phyloP scores from a whole-genome alignment of 345 rosid genomes.

The Carallia pectinifolia region DNA sequence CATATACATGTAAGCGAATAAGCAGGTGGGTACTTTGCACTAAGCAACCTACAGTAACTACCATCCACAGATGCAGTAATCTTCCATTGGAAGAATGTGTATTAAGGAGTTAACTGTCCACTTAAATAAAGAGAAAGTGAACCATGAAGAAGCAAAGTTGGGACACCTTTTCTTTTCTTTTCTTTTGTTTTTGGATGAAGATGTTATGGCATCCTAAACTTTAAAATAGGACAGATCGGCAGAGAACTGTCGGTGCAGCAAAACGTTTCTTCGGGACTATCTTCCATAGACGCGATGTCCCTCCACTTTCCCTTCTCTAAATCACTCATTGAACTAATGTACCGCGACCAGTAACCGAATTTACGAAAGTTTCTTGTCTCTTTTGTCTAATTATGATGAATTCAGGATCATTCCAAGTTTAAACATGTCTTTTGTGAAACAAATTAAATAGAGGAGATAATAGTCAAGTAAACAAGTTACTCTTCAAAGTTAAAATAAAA shows the following conservation, averaged over 20 bases:
- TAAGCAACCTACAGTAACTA: slow-evolving; percentile 9
- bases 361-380: neutral
- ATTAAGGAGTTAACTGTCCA: slow-evolving; percentile 29
- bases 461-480: neutral
- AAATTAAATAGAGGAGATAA: neutral
- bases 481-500: neutral
- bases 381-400: neutral
- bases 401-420: neutral
- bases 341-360: neutral
- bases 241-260: slow-evolving; percentile 27
- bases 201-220: slow-evolving; percentile 34
- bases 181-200: too few species aligned
- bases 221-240: slow-evolving; percentile 11
- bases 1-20: slow-evolving; percentile 4
- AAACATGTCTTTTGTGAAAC: neutral
- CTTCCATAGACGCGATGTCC: slow-evolving; percentile 12
- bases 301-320: slow-evolving; percentile 20
- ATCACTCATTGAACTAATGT: slow-evolving; percentile 8
- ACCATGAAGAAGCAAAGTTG: slow-evolving; percentile 13
- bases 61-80: slow-evolving; percentile 13
- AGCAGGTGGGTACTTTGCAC: slow-evolving; percentile 12
- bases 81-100: slow-evolving; percentile 9
- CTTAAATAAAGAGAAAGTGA: slow-evolving; percentile 27
- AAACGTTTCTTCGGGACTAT: slow-evolving; percentile 24
- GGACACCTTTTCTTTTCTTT: too few species aligned